Evolutionary conservation across 2,329 filamentous ascomycete genomes (phyloP), one percentile per base, ranked within the genome.

Genomic region (Pyrenophora graminea): DNA sequence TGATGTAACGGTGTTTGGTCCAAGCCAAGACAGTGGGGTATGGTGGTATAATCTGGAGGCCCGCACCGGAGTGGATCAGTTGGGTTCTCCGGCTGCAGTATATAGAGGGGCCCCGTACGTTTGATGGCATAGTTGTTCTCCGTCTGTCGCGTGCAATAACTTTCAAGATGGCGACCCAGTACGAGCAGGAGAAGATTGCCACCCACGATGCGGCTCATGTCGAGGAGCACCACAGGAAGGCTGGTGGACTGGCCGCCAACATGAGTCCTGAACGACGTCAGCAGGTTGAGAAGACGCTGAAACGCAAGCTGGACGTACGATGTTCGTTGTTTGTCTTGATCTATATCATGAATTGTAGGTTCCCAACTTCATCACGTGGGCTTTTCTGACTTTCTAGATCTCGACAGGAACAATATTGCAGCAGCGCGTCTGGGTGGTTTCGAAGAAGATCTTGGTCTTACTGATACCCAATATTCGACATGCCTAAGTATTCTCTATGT

Each of bases 251-350:
- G 8, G 63, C 60, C 13, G 60, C 62, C 34, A 62, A 51, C n/a
- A 61, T 72, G 63, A 56, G 56, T 15, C 68, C 68, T 1, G 68
- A 71, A 55, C 56, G 61, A 23, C 57, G 69, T 25, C 54, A 40
- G 34, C 39, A 60, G 38, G 69, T 72, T 6, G 69, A 72, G 62
- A 71, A 71, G 59, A 57, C 23, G 32, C 44, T 72, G 62, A 71
- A 71, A 55, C 54, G 64, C 44, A 72, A 72, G 55, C 45, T 72
- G 43, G 69, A 72, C 41, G 38, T 55, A 30, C 58, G 68, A 45
- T 72, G 68, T 44, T 65, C 61, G 15, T 43, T 70, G 21, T 71
- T 72, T 41, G 68, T 73, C 1, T 46, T 72, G 45, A 71, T 73
- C 21, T 73, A 73, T 44, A 72, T 73, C 31, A 69, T 73, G 66